Evolutionary conservation across 2,329 filamentous ascomycete species (phyloP).

Genomic region (Exophiala dermatitidis): DNA sequence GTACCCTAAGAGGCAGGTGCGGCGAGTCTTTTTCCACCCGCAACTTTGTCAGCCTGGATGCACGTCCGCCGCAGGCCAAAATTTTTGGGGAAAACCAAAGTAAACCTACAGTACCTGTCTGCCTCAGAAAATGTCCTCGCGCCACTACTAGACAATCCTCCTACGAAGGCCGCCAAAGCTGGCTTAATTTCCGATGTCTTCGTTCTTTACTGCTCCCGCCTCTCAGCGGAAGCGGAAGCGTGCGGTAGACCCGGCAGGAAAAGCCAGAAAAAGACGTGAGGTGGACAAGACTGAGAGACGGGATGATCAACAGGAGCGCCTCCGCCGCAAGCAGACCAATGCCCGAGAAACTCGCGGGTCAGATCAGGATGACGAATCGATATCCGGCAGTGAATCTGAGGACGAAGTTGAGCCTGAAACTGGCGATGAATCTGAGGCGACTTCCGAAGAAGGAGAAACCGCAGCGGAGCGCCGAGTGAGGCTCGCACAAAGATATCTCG

Average conservation of each 20-base stretch:
- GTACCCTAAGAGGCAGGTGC: slow-evolving; percentile 12
- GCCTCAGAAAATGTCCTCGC: background rate
- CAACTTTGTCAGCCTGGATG: background rate
- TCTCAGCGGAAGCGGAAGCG: slow-evolving; percentile 89
- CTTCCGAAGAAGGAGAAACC: slow-evolving; percentile 64
- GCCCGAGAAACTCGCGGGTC: slow-evolving; percentile 30
- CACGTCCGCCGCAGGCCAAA: slow-evolving; percentile 9
- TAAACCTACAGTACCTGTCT: background rate
- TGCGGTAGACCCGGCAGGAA: slow-evolving; percentile 40
- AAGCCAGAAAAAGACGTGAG: slow-evolving; percentile 41
- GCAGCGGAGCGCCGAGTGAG: slow-evolving; percentile 79
- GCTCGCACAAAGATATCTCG: slow-evolving; percentile 84
- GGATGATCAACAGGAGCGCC: slow-evolving; percentile 33
- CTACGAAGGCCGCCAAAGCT: background rate
- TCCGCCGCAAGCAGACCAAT: slow-evolving; percentile 40
- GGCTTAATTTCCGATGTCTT: slow-evolving; percentile 59
- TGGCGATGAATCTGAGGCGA: slow-evolving; percentile 53
- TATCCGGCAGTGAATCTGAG: slow-evolving; percentile 74
- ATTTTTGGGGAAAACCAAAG: slow-evolving; percentile 3
- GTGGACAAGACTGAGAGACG: slow-evolving; percentile 38
- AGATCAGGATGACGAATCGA: slow-evolving; percentile 59
- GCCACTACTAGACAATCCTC: background rate
- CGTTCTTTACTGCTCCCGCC: slow-evolving; percentile 86
- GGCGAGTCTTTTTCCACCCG: slow-evolving; percentile 14
- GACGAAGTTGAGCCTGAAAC: slow-evolving; percentile 54